These are phyloP conservation scores for Aaosphaeria arxii DNA, from an alignment of 2,329 filamentous ascomycete genomes.

Conservation along the genomic window DNA sequence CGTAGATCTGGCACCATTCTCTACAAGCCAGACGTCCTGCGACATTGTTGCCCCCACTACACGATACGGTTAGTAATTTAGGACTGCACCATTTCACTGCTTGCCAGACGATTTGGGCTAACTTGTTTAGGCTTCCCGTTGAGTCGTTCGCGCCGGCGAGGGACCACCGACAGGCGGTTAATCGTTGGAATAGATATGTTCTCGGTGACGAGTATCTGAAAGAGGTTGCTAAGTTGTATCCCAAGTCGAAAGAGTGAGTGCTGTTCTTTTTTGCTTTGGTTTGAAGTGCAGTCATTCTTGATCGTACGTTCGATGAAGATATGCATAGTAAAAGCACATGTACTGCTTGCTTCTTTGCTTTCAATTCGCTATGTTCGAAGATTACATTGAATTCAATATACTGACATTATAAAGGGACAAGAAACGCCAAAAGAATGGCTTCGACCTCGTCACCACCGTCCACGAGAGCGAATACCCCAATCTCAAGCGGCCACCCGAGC, in stretches of 20 bases:
- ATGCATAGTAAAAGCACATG: too few species aligned
- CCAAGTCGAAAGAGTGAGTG: slow-evolving; percentile 63
- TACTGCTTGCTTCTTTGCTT: too few species aligned
- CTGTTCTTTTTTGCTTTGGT: not conserved
- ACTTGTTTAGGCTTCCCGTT: slow-evolving; percentile 58
- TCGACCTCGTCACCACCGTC: slow-evolving; percentile 63
- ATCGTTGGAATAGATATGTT: slow-evolving; percentile 72
- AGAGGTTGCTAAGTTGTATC: slow-evolving; percentile 62
- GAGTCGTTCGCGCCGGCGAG: slow-evolving; percentile 62
- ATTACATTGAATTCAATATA: too few species aligned
- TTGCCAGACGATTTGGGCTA: slow-evolving; percentile 2
- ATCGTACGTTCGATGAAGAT: too few species aligned
- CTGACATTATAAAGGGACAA: slow-evolving; percentile 43
- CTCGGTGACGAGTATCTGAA: slow-evolving; percentile 66
- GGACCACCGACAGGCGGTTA: slow-evolving; percentile 72
- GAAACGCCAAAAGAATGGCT: slow-evolving; percentile 63
- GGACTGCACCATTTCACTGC: not conserved
- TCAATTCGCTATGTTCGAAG: too few species aligned
- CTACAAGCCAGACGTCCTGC: slow-evolving; percentile 74
- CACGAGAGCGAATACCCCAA: slow-evolving; percentile 64
- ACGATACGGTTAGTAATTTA: slow-evolving; percentile 56
- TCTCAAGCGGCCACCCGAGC: slow-evolving; percentile 58
- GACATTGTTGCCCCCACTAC: slow-evolving; percentile 90
- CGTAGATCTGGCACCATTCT: slow-evolving; percentile 57
- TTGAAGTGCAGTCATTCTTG: too few species aligned